Evolutionary conservation across 2,329 filamentous ascomycete species (phyloP).

Genomic region (Coniella lustricola): DNA sequence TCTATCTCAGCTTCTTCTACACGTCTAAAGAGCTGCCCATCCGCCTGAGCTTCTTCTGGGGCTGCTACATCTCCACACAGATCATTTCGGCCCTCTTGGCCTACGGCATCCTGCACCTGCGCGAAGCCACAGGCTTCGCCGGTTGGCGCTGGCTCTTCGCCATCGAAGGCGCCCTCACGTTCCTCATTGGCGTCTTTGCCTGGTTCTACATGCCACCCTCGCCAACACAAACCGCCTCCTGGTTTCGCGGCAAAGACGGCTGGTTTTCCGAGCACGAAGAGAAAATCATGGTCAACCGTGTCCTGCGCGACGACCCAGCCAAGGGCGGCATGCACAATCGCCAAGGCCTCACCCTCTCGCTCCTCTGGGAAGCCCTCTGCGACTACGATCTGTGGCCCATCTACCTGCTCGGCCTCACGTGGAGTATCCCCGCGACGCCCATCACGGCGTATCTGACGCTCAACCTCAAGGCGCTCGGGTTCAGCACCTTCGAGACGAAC

Average conservation of each 20-base stretch:
- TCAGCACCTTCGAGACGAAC: constrained; percentile 20
- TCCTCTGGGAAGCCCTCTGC: constrained; percentile 16
- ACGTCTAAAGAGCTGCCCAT: constrained; percentile 58
- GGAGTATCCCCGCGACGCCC: constrained; percentile 29
- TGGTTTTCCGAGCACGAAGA: constrained; percentile 55
- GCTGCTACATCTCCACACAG: constrained; percentile 44
- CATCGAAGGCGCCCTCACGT: constrained; percentile 20
- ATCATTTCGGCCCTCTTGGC: constrained; percentile 47
- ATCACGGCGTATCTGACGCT: constrained; percentile 16
- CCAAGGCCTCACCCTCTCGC: constrained; percentile 12
- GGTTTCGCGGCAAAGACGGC: constrained; percentile 47
- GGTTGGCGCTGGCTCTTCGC: constrained; percentile 34
- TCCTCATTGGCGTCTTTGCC: constrained; percentile 29
- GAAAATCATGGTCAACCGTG: constrained; percentile 55
- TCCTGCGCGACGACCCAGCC: constrained; percentile 27
- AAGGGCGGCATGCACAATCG: constrained; percentile 24
- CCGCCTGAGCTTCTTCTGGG: constrained; percentile 61
- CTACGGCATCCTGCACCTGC: constrained; percentile 45
- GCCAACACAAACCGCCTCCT: constrained; percentile 50
- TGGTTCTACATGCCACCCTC: constrained; percentile 46
- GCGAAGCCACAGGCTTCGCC: constrained; percentile 40
- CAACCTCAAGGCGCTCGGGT: constrained; percentile 15
- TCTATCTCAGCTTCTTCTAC: constrained; percentile 65
- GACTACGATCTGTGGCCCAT: constrained; percentile 19
- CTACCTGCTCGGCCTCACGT: constrained; percentile 26